Evolutionary conservation across 352 stramenopile genomes (phyloP).

Genomic region (Globisporangium mamillatum): DNA sequence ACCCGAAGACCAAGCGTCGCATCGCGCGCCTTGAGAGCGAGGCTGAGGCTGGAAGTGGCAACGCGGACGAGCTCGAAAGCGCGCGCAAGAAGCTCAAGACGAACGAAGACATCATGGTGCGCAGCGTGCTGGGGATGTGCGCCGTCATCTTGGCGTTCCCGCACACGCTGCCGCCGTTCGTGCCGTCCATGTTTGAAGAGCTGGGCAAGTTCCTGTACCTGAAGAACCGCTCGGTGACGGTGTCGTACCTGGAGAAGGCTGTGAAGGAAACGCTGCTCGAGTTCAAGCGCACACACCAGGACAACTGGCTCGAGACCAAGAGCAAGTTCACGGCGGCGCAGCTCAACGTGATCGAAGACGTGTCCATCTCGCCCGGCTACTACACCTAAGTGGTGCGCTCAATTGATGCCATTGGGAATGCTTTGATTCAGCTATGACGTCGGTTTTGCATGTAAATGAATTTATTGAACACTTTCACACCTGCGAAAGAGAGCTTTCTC

Average conservation of each 20-base stretch:
- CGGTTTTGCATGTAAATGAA: not conserved
- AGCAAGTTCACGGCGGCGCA: slow-evolving; percentile 50
- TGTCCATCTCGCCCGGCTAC: slow-evolving; percentile 74
- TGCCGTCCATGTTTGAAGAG: slow-evolving; percentile 72
- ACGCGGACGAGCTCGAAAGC: slow-evolving; percentile 32
- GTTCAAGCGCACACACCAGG: slow-evolving; percentile 82
- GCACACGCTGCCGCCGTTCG: slow-evolving; percentile 65
- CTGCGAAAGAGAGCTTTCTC: not conserved
- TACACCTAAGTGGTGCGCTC: slow-evolving; percentile 37
- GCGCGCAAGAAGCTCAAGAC: slow-evolving; percentile 37
- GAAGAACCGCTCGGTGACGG: slow-evolving; percentile 46
- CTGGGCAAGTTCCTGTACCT: slow-evolving; percentile 69
- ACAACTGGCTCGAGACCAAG: slow-evolving; percentile 82
- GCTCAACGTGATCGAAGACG: slow-evolving; percentile 74
- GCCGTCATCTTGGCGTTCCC: slow-evolving; percentile 74
- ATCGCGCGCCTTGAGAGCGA: slow-evolving; percentile 41
- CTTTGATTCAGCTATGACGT: not conserved
- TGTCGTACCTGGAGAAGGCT: slow-evolving; percentile 68
- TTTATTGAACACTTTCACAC: not conserved
- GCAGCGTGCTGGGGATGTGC: slow-evolving; percentile 65
- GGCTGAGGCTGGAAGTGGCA: slow-evolving; percentile 6
- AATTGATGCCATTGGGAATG: not conserved
- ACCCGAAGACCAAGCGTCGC: slow-evolving; percentile 59
- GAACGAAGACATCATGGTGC: slow-evolving; percentile 53
- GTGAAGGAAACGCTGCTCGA: slow-evolving; percentile 81